These are phyloP conservation scores for Microsporum audouinii DNA, from an alignment of 2,329 filamentous ascomycete species.

Conservation along the genomic window DNA sequence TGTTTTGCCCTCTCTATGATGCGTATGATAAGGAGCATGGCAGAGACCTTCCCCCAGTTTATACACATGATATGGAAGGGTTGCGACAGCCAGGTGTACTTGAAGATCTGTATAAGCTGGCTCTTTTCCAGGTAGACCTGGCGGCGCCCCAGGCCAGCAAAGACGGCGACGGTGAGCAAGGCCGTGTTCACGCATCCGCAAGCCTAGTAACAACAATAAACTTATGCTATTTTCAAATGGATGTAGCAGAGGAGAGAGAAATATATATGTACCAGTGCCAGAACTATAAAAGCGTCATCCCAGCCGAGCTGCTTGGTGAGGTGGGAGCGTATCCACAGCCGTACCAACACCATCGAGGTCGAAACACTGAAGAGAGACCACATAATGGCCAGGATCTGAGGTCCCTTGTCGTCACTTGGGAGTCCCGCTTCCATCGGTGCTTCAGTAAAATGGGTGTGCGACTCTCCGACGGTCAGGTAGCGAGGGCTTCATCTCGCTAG, in stretches of 20 bases:
- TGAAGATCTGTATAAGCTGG: constrained; percentile 8
- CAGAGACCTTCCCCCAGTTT: constrained; percentile 13
- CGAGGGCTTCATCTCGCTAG: background rate
- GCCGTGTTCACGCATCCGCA: background rate
- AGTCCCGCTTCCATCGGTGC: background rate
- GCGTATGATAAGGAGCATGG: constrained; percentile 11
- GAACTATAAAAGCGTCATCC: constrained; percentile 12
- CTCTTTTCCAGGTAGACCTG: constrained; percentile 5
- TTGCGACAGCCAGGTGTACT: constrained; percentile 11
- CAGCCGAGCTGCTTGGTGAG: constrained; percentile 9
- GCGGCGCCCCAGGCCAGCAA: constrained; percentile 10
- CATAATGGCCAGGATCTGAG: background rate
- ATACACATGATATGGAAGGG: constrained; percentile 11
- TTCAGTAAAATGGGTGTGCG: background rate
- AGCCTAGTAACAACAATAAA: constrained; percentile 4
- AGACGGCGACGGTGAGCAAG: constrained; percentile 7
- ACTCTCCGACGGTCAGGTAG: background rate
- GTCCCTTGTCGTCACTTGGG: background rate
- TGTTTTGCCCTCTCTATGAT: constrained; percentile 8
- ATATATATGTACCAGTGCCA: constrained; percentile 8
- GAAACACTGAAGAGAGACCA: constrained; percentile 9
- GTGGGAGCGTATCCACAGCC: constrained; percentile 7
- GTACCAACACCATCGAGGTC: constrained; percentile 5
- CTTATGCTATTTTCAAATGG: background rate
- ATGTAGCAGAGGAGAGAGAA: background rate